Evolutionary conservation across 208 protist genomes (phyloP).

Genomic region (Leptomonas seymouri): DNA sequence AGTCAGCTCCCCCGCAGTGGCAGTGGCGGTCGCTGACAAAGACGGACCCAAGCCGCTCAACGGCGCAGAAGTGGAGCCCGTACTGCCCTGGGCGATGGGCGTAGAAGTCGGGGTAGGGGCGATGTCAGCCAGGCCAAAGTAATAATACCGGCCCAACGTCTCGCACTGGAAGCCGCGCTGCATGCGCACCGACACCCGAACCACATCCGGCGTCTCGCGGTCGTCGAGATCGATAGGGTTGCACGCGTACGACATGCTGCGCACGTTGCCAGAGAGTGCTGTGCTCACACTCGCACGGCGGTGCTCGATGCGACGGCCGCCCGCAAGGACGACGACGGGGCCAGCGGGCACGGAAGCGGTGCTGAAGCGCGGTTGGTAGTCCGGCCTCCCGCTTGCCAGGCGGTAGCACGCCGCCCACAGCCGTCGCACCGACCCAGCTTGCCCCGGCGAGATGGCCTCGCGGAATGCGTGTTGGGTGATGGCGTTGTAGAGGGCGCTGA

Average conservation of each 20-base stretch:
- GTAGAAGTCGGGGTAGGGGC: constrained; percentile 22
- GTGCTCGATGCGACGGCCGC: constrained; percentile 32
- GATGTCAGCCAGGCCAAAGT: constrained; percentile 64
- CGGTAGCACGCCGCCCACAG: constrained; percentile 31
- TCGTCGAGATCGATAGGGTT: constrained; percentile 69
- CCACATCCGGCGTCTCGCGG: constrained; percentile 51
- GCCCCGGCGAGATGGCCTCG: constrained; percentile 13
- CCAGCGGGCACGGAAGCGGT: constrained; percentile 17
- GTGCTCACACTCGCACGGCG: constrained; percentile 9
- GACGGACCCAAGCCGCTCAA: neutral
- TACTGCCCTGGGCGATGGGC: neutral
- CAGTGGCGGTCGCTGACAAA: neutral
- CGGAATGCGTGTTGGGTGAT: constrained; percentile 32
- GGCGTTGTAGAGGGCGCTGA: constrained; percentile 51
- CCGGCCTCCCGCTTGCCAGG: constrained; percentile 12
- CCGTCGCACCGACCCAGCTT: constrained; percentile 19
- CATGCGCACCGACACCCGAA: constrained; percentile 71
- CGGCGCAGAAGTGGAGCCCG: neutral
- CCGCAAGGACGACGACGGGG: constrained; percentile 30
- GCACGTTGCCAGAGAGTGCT: constrained; percentile 25
- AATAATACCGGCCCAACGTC: constrained; percentile 78
- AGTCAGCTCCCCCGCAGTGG: constrained; percentile 16
- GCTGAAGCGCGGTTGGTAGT: constrained; percentile 37
- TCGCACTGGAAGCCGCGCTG: constrained; percentile 63
- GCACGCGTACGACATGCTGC: constrained; percentile 43